Base-by-base conservation (phyloP, 345 rosid genomes). In the Populus nigra region DNA sequence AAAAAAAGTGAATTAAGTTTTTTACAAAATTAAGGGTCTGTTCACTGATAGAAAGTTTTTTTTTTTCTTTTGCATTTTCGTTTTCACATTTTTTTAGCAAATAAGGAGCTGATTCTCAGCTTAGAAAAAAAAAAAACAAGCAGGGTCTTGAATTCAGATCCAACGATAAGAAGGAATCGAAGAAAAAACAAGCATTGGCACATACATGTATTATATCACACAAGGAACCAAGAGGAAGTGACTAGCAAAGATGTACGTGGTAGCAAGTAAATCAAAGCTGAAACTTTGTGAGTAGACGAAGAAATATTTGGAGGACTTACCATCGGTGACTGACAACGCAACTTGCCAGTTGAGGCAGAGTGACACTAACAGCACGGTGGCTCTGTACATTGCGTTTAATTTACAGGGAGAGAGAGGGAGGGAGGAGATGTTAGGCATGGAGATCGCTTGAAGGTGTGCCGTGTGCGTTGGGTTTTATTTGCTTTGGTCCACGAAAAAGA, bases 291-390 rank as follows among this genome's bases (percentile, higher is more conserved):
- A 12, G 27, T 69, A 23, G 17, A 16, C 9, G 33, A 23, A 49
- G 23, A 47, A 20, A 20, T 20, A n/a, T 29, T 71, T 10, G 59
- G 66, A 72, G 65, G 63, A 38, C 79, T 83, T 83, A 87, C 90
- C 90, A 62, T 89, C 90, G 25, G 78, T 76, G 65, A 79, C 45
- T 0, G 91, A 84, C 6, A 81, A 73, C 43, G 86, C 87, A 18
- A 82, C 33, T 3, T 76, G 80, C 57, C 71, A 83, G 49, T 82
- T 81, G 69, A 85, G 33, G 71, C 73, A 86, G 49, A 91, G 78
- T 8, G 89, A 81, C 55, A 75, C 72, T 12, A 86, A 43, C 55
- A 91, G 76, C 72, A 83, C 57, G 15, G 79, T 25, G n/a, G 75
- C 70, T 86, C 82, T 86, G 83, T 84, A 73, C 91, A 88, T 91